Percentiles rank a stretch among this genome's conserved stretches.
phyloP scores from a whole-genome alignment of 2,329 filamentous ascomycete genomes.

The Albophoma yamanashiensis region DNA sequence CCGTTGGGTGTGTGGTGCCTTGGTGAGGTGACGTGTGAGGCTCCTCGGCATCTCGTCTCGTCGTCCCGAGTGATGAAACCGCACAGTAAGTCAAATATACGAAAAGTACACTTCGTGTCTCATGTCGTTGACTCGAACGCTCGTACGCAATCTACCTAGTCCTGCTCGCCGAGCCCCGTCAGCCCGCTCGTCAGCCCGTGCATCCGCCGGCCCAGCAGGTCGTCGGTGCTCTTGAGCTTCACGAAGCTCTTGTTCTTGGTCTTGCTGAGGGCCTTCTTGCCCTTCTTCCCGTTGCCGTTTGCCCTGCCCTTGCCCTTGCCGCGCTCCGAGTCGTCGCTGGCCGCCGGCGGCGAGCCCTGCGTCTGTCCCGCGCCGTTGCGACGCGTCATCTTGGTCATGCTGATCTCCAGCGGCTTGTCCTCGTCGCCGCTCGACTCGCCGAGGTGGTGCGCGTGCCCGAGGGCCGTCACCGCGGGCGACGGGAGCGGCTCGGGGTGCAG shows the following conservation, averaged over 20 bases:
- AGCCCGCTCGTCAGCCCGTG: conserved; percentile 44
- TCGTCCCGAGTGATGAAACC: no score
- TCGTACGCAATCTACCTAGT: conserved; percentile 9
- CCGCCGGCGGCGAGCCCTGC: conserved; percentile 3
- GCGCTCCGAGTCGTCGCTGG: conserved; percentile 14
- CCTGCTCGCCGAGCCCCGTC: conserved; percentile 36
- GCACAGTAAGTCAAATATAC: neutral
- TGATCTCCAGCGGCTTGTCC: conserved; percentile 74
- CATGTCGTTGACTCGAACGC: neutral
- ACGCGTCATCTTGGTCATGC: conserved; percentile 39
- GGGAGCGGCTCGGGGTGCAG: neutral
- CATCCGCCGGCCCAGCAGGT: conserved; percentile 46
- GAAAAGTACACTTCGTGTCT: neutral
- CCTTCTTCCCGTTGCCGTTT: conserved; percentile 9
- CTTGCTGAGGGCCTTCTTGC: conserved; percentile 23
- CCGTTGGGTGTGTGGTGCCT: no score
- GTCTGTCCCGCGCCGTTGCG: conserved; percentile 16
- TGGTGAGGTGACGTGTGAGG: no score
- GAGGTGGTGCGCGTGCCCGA: conserved; percentile 14
- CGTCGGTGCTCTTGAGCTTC: conserved; percentile 46
- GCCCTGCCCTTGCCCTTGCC: conserved; percentile 1
- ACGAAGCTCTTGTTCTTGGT: conserved; percentile 37
- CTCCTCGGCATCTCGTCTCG: no score
- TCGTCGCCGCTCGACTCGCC: conserved; percentile 66
- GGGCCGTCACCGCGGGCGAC: neutral